Evolutionary conservation across 257 asterid genomes (phyloP), one percentile per base, ranked within the genome.

Genomic region (Fraxinus cuspidata): DNA sequence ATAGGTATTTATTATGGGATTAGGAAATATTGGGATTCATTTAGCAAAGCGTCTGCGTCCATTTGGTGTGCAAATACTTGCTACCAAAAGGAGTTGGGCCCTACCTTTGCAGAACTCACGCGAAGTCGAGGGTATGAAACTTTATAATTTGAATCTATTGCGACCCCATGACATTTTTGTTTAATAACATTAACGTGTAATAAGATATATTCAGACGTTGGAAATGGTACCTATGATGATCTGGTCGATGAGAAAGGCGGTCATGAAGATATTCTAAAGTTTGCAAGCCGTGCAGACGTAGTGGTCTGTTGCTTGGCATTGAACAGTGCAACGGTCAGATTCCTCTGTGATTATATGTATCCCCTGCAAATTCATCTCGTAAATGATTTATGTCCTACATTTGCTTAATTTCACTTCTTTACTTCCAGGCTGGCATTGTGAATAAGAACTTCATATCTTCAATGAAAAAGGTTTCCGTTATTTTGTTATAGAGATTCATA

Each of bases 71-170:
- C 88, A 89, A 72, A 93, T 96, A 76, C 89, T 92, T 83, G 99
- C 99, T 80, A 96, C 98, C 6, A 93, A 96, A 84, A 87, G 99
- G 82, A 89, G 89, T 83, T 96, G 99, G 99, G 81, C 79, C 51
- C 75, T 82, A 49, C 79, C 70, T 80, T 49, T 78, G 8, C 80
- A 76, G 42, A 83, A 82, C 84, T 82, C 90, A 6, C 28, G 38
- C 82, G 58, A 81, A 47, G 74, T 86, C 31, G 82, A 87, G 60
- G 91, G 96, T 90, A 84, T 75, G 81, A 29, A 23, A 6, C 25
- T 63, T 71, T 37, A 18, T 75, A 7, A 53, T 34, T 69, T 28
- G 31, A 72, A 18, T 37, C 67, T 71, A 32, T 70, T 7, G 19
- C 27, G 4, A 12, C 21, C 21, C 13, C 49, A 42, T 23, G 60